Evolutionary conservation across 2,329 filamentous ascomycete genomes (phyloP).

Genomic region (Diplodia sapinea): DNA sequence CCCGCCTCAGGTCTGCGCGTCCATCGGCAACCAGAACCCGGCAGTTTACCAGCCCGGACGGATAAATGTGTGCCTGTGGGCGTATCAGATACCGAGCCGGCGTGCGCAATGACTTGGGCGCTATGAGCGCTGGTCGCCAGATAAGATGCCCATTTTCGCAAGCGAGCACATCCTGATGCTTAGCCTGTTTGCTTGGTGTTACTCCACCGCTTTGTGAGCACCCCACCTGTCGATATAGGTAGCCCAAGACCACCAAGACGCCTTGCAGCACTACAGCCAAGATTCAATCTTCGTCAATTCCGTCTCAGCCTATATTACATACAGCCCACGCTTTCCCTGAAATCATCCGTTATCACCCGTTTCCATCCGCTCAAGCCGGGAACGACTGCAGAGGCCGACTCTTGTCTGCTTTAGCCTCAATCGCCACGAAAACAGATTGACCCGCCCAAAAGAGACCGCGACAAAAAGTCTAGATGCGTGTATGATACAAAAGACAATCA

Average conservation of each 20-base stretch:
- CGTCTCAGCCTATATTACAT: constrained; percentile 29
- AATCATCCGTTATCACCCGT: constrained; percentile 5
- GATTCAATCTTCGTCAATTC: not conserved
- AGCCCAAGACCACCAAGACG: constrained; percentile 18
- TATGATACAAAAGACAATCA: constrained; percentile 20
- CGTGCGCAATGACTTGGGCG: not conserved
- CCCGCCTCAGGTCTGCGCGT: not conserved
- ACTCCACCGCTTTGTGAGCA: not conserved
- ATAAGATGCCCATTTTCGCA: constrained; percentile 14
- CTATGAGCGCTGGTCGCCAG: not conserved
- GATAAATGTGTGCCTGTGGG: constrained; percentile 12
- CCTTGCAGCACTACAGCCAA: not conserved
- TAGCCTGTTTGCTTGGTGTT: constrained; percentile 25
- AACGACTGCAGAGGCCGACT: constrained; percentile 5
- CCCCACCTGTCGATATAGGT: not conserved
- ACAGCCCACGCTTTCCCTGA: not conserved
- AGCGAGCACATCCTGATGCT: constrained; percentile 28
- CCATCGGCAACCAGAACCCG: constrained; percentile 23
- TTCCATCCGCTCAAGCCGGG: not conserved
- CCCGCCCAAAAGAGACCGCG: constrained; percentile 2
- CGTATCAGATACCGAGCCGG: constrained; percentile 14
- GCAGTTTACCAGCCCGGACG: not conserved
- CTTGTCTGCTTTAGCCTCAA: constrained; percentile 18
- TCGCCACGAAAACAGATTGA: constrained; percentile 4
- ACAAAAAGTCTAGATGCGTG: constrained; percentile 19